Percentiles rank a stretch among this genome's conserved stretches.
These are phyloP conservation scores for Peterozyma xylosa DNA, from an alignment of 805 yeast species.

Conservation along the genomic window DNA sequence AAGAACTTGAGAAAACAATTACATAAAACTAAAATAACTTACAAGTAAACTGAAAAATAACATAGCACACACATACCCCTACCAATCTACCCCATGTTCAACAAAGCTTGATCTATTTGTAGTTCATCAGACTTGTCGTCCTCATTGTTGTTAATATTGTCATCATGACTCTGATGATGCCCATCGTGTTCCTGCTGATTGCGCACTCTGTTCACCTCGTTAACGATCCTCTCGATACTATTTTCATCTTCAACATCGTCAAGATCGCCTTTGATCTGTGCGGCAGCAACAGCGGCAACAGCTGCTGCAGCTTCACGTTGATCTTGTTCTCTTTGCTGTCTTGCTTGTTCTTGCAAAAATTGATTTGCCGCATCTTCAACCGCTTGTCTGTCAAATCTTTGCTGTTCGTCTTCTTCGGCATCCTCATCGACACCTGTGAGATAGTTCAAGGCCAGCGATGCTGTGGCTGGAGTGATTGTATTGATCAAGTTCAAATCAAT, in stretches of 20 bases:
- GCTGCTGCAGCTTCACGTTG: background rate
- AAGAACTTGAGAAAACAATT: too few relatives aligned
- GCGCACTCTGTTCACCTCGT: too few relatives aligned
- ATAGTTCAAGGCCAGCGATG: conserved; percentile 3
- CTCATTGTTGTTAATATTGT: too few relatives aligned
- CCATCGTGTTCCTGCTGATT: too few relatives aligned
- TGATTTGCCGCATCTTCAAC: conserved; percentile 8
- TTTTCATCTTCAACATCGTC: conserved; percentile 1
- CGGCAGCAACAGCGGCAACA: background rate
- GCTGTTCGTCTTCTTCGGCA: conserved; percentile 4
- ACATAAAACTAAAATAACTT: too few relatives aligned
- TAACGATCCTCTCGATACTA: conserved; percentile 4
- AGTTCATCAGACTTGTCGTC: too few relatives aligned
- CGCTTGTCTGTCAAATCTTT: conserved; percentile 6
- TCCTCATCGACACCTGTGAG: conserved; percentile 7
- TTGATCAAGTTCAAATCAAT: conserved; percentile 8
- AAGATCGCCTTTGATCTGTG: background rate
- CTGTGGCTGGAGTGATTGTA: conserved; percentile 3
- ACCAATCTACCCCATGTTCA: conserved; percentile 2
- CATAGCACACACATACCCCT: too few relatives aligned
- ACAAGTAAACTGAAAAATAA: too few relatives aligned
- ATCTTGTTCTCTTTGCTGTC: conserved; percentile 1
- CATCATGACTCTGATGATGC: too few relatives aligned
- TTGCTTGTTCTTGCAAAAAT: conserved; percentile 7
- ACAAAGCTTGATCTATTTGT: conserved; percentile 4